phyloP scores from a whole-genome alignment of 2,329 filamentous ascomycete genomes.

The Fusarium bulbicola region DNA sequence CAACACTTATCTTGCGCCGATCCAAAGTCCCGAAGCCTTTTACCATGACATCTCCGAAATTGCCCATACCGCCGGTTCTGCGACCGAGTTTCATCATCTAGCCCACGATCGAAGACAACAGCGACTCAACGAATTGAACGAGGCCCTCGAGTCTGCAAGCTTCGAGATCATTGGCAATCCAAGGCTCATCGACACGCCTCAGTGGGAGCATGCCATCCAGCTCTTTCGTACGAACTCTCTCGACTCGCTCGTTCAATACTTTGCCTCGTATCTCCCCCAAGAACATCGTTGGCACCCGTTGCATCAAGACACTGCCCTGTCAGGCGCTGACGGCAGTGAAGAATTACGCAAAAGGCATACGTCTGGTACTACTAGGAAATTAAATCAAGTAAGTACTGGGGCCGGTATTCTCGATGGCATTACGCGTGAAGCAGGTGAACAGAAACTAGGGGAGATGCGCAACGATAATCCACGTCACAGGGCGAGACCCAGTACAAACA shows the following conservation, averaged over 20 bases:
- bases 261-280: slow-evolving; percentile 44
- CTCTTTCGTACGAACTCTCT: slow-evolving; percentile 65
- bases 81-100: slow-evolving; percentile 60
- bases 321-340: neutral
- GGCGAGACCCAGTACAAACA: neutral
- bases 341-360: accelerated
- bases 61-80: slow-evolving; percentile 55
- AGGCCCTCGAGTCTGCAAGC: slow-evolving; percentile 62
- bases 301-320: neutral
- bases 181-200: slow-evolving; percentile 61
- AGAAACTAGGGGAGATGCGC: neutral
- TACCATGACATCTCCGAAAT: slow-evolving; percentile 67
- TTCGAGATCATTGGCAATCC: slow-evolving; percentile 66
- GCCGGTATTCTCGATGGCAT: accelerated
- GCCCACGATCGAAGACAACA: slow-evolving; percentile 60
- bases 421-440: no score
- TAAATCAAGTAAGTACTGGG: neutral
- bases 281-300: neutral
- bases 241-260: slow-evolving; percentile 66
- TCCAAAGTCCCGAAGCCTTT: slow-evolving; percentile 66
- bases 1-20: slow-evolving; percentile 62
- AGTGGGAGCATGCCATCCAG: slow-evolving; percentile 64
- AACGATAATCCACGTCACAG: neutral
- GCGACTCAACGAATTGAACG: slow-evolving; percentile 62
- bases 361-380: neutral